Evolutionary conservation across 2,329 filamentous ascomycete genomes (phyloP), one percentile per base, ranked within the genome.

Genomic region (Arthroderma sp.): DNA sequence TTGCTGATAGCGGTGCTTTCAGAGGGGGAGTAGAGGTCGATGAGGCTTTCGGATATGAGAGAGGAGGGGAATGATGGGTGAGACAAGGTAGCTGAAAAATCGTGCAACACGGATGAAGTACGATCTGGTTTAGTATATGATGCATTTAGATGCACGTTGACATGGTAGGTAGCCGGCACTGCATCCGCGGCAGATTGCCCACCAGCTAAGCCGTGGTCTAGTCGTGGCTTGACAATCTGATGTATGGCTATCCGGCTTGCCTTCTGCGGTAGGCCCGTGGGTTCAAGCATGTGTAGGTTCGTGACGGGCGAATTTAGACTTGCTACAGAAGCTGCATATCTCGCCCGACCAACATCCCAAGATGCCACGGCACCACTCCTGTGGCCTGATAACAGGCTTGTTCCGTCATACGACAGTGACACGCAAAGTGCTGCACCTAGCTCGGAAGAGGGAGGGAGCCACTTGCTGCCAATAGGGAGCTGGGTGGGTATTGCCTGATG

Each of bases 281-380:
- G 83, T 8, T 83, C 79, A 28, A 88, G 75, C 71, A 93, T 87
- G n/a, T 78, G 68, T 23, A 97, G 66, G 64, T 94, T 95, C 9
- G 88, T 93, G 35, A 95, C 83, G 17, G 89, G 83, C 2, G 88
- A 86, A 56, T 89, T 89, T 58, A 94, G 79, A 59, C 86, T 86
- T 1, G 81, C 78, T 51, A 91, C 66, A 55, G 85, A 82, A 2
- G 83, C 80, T 1, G 81, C 79, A 61, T 87, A 85, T 59, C 81
- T 82, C 59, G 82, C 81, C 62, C 84, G 83, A 38, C 83, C 82
- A 25, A 91, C 78, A 67, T 88, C 88, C 91, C 91, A 97, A 56
- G 80, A 78, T 33, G 88, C 75, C 41, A 96, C 79, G 66, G 87
- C 87, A 54, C 91, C 91, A 64, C 81, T 86, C 17, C 81, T 76